Percentiles rank a stretch among this genome's conserved stretches.
These are phyloP conservation scores for Suillus ampliporus DNA, from an alignment of 768 basidiomycete genomes.

Conservation along the genomic window DNA sequence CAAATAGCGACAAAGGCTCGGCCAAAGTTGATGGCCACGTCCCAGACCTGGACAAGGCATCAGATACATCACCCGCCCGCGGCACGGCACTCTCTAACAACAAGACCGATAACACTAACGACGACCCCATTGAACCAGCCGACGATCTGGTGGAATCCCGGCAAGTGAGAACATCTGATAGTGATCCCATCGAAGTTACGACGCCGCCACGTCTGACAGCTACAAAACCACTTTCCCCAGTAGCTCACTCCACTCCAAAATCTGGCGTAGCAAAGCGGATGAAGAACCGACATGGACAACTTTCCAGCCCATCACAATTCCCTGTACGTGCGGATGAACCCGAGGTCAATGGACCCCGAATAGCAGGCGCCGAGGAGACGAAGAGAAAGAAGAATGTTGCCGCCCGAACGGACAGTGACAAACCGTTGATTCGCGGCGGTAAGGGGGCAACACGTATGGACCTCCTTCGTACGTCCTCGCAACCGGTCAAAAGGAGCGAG, in stretches of 20 bases:
- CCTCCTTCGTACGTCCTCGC: not conserved
- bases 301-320: not conserved
- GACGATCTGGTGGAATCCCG: slow-evolving; percentile 39
- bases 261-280: slow-evolving; percentile 46
- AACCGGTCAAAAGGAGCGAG: not conserved
- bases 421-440: not conserved
- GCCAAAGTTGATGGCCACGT: not conserved
- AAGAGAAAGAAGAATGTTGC: not conserved
- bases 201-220: slow-evolving; percentile 12
- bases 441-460: not conserved
- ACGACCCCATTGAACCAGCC: slow-evolving; percentile 52
- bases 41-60: not conserved
- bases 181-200: slow-evolving; percentile 39
- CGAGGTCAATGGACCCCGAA: not conserved
- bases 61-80: not conserved
- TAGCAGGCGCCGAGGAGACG: not conserved
- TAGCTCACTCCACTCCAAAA: slow-evolving; percentile 29
- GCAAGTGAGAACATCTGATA: slow-evolving; percentile 14
- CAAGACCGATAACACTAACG: not conserved
- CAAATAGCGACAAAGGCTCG: not conserved
- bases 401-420: not conserved
- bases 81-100: not conserved
- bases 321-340: slow-evolving; percentile 6
- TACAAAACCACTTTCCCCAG: slow-evolving; percentile 7
- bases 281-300: slow-evolving; percentile 39